phyloP scores from a whole-genome alignment of 768 basidiomycete genomes.

The Amanita rimosa region DNA sequence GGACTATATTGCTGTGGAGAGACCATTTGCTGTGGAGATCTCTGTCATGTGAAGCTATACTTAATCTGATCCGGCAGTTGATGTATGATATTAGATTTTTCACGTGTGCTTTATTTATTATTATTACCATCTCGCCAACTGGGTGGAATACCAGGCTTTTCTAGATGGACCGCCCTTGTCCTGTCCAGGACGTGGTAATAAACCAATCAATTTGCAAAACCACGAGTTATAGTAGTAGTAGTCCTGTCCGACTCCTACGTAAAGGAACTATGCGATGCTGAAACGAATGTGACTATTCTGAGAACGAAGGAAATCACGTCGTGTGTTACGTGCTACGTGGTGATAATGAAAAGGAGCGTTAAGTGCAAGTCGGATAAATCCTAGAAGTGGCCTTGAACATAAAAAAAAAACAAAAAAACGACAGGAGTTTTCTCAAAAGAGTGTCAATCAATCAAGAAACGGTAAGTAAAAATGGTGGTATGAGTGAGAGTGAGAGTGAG shows the following conservation, averaged over 20 bases:
- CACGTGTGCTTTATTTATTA: too few species aligned
- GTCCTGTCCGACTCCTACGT: conserved; percentile 1
- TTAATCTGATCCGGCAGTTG: too few species aligned
- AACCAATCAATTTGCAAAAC: not conserved
- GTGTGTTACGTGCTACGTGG: not conserved
- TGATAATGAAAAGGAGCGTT: not conserved
- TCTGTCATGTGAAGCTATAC: too few species aligned
- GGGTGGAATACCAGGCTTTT: too few species aligned
- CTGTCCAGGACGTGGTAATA: too few species aligned
- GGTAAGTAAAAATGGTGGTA: not conserved
- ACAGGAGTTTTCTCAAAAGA: conserved; percentile 3
- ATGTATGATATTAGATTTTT: too few species aligned
- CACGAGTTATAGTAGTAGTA: not conserved
- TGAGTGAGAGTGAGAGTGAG: not conserved
- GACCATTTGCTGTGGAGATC: too few species aligned
- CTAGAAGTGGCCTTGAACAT: not conserved
- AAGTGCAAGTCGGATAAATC: not conserved
- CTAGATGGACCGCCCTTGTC: too few species aligned
- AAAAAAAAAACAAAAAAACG: not conserved
- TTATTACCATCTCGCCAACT: too few species aligned
- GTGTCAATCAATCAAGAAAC: not conserved
- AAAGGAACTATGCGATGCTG: conserved; percentile 1
- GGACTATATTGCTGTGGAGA: too few species aligned
- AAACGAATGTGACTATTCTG: conserved; percentile 1
- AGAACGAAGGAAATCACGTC: conserved; percentile 3